These are phyloP conservation scores for Murraya paniculata DNA, from an alignment of 345 rosid species.

Conservation along the genomic window DNA sequence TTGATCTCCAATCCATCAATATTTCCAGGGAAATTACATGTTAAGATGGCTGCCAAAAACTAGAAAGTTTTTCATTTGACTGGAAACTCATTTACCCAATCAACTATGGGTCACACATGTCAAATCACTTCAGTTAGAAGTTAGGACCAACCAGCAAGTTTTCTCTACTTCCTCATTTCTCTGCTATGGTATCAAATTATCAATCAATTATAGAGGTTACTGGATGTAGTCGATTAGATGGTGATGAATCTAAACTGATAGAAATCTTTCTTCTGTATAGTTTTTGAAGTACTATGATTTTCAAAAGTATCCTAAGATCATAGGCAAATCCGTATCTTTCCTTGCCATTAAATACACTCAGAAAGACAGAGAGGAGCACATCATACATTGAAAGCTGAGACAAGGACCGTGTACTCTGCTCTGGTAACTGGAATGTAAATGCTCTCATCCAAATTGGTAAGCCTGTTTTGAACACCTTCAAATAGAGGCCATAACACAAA, in stretches of 20 bases:
- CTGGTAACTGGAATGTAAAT: conserved; percentile 77
- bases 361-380: conserved; percentile 16
- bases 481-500: conserved; percentile 13
- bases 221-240: background rate
- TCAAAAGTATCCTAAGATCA: background rate
- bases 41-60: background rate
- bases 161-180: background rate
- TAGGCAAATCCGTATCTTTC: background rate
- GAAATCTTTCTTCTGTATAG: background rate
- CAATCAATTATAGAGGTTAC: background rate
- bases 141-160: background rate
- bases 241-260: background rate
- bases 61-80: background rate
- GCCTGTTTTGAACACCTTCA: conserved; percentile 87
- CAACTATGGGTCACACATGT: background rate
- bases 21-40: background rate
- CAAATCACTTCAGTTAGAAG: background rate
- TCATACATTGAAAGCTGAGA: conserved; percentile 70
- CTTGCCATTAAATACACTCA: background rate
- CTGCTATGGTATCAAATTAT: background rate
- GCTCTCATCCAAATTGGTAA: conserved; percentile 69
- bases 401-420: conserved; percentile 77
- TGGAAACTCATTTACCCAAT: background rate
- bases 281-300: background rate
- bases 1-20: background rate